Evolutionary conservation across 2,329 filamentous ascomycete genomes (phyloP).

Genomic region (Lecanicillium sp.): DNA sequence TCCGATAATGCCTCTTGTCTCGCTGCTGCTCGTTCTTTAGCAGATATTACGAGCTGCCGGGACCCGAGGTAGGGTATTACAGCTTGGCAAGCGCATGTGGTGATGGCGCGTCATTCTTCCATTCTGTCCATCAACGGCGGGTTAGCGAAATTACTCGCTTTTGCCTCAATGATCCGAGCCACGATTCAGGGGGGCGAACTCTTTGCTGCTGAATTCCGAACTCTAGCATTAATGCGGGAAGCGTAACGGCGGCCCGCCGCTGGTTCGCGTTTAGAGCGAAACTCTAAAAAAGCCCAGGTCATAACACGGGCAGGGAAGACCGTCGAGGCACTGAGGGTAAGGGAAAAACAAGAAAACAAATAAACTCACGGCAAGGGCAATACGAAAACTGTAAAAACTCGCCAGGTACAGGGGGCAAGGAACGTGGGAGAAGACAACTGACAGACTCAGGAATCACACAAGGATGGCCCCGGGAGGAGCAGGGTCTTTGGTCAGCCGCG

Average conservation of each 20-base stretch:
- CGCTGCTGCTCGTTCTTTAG: no score
- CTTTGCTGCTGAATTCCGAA: not conserved
- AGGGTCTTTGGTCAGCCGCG: conserved; percentile 6
- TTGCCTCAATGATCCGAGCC: conserved; percentile 8
- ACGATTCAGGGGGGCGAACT: conserved; percentile 4
- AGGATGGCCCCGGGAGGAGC: no score
- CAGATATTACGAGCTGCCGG: not conserved
- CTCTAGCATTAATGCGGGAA: conserved; percentile 10
- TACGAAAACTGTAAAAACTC: not conserved
- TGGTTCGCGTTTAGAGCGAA: not conserved
- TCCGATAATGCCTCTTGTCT: not conserved
- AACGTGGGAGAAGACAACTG: no score
- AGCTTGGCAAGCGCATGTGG: not conserved
- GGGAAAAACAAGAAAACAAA: not conserved
- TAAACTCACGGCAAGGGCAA: not conserved
- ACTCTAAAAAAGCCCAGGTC: not conserved
- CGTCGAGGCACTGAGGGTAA: not conserved
- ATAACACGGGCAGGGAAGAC: no score
- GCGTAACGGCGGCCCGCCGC: conserved; percentile 11
- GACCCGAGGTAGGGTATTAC: not conserved
- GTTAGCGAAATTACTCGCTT: not conserved
- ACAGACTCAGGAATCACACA: no score
- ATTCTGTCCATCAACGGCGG: not conserved
- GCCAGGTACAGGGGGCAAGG: not conserved
- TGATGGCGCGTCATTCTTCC: not conserved